phyloP scores from a whole-genome alignment of 2,329 filamentous ascomycete species.

The Didymella exigua region DNA sequence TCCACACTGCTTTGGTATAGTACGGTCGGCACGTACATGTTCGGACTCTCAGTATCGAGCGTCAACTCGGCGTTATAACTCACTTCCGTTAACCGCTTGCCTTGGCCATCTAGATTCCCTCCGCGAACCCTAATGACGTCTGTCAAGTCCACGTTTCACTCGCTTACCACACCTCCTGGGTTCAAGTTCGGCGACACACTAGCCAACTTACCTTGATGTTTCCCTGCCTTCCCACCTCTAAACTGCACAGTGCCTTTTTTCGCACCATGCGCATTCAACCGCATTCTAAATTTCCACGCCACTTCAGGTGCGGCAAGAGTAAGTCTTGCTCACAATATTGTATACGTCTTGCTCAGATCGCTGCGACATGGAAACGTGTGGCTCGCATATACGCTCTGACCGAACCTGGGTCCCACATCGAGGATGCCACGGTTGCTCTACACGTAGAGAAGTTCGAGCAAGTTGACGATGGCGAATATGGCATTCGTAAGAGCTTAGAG shows the following conservation, averaged over 20 bases:
- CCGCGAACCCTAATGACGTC: background rate
- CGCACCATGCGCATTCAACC: slow-evolving; percentile 1
- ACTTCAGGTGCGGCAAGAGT: background rate
- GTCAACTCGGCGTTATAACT: slow-evolving; percentile 1
- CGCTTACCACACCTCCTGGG: background rate
- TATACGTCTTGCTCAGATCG: background rate
- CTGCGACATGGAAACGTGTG: background rate
- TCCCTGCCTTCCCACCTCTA: background rate
- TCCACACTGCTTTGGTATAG: slow-evolving; percentile 16
- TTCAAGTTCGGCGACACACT: background rate
- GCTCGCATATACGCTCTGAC: background rate
- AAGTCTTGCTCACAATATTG: background rate
- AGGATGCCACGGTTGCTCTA: slow-evolving; percentile 19
- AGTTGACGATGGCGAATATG: slow-evolving; percentile 12
- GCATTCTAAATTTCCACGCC: background rate
- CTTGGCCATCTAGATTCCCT: background rate
- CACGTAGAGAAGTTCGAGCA: slow-evolving; percentile 7
- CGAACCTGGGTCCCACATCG: slow-evolving; percentile 11
- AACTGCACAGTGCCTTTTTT: background rate
- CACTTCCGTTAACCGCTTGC: background rate
- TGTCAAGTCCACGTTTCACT: slow-evolving; percentile 2
- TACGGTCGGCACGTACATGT: slow-evolving; percentile 23
- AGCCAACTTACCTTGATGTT: background rate
- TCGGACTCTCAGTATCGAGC: slow-evolving; percentile 22
- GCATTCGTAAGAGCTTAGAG: background rate